Conservation (phyloP, 2,329 filamentous ascomycete species). For the Trichoderma gracile region DNA sequence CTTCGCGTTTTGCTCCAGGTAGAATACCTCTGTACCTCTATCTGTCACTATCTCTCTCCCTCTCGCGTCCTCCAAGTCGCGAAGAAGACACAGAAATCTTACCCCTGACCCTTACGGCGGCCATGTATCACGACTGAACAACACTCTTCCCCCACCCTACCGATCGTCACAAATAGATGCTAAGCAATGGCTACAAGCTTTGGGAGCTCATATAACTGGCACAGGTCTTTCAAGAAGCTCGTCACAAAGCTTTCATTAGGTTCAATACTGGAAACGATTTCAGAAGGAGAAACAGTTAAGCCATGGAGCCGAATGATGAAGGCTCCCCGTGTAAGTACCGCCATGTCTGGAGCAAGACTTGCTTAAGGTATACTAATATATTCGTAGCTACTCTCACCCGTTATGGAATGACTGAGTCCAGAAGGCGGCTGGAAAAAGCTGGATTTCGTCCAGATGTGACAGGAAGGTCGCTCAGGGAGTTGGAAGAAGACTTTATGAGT, state of each 20-base stretch:
- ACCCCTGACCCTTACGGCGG: background rate
- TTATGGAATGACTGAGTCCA: constrained; percentile 29
- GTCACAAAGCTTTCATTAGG: background rate
- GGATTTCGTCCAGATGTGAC: constrained; percentile 31
- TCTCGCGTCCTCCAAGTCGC: background rate
- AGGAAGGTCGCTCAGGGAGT: constrained; percentile 7
- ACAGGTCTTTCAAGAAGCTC: background rate
- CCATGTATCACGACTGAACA: background rate
- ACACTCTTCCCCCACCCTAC: background rate
- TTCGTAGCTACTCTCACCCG: background rate
- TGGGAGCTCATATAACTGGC: background rate
- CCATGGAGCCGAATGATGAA: constrained; percentile 11
- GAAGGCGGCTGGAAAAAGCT: constrained; percentile 15
- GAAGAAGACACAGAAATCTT: background rate
- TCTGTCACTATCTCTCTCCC: no score
- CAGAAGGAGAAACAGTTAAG: background rate
- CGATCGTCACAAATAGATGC: background rate
- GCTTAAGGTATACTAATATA: background rate
- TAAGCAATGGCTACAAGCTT: background rate
- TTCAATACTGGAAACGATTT: background rate
- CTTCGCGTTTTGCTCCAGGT: background rate
- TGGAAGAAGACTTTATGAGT: background rate
- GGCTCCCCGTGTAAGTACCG: background rate
- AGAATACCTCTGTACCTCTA: background rate
- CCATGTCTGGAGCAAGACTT: background rate